Evolutionary conservation across 805 yeast species (phyloP).

Genomic region (Candida orba): DNA sequence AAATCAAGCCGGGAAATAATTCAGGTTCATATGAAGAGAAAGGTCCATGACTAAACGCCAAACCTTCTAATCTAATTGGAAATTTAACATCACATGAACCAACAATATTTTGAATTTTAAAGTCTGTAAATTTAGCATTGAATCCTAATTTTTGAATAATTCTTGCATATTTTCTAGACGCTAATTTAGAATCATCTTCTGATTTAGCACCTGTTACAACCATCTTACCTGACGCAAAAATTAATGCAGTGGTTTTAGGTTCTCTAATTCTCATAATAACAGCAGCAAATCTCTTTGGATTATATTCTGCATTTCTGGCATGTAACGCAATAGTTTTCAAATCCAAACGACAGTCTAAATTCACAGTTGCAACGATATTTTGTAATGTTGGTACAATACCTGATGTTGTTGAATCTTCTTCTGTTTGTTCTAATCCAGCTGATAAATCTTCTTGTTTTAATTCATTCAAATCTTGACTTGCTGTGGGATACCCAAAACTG

Average conservation of each 20-base stretch:
- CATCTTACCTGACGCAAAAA: conserved; percentile 98
- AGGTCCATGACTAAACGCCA: conserved; percentile 97
- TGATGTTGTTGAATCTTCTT: conserved; percentile 70
- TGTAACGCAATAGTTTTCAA: conserved; percentile 95
- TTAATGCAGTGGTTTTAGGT: conserved; percentile 96
- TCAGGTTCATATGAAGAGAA: conserved; percentile 98
- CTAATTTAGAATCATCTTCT: conserved; percentile 97
- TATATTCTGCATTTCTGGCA: conserved; percentile 98
- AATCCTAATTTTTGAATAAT: conserved; percentile 96
- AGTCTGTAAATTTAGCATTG: conserved; percentile 95
- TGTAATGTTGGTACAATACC: conserved; percentile 93
- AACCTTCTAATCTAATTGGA: conserved; percentile 94
- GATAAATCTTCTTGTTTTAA: conserved; percentile 10
- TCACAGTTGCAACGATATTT: conserved; percentile 96
- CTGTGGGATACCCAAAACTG: conserved; percentile 24
- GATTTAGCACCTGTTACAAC: conserved; percentile 99
- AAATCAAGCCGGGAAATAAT: conserved; percentile 94
- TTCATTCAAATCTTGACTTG: conserved; percentile 21
- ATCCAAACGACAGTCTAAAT: conserved; percentile 91
- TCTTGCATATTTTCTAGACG: conserved; percentile 95
- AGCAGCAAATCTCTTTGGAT: conserved; percentile 98
- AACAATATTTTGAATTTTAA: conserved; percentile 95
- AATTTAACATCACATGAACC: conserved; percentile 98
- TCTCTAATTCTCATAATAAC: conserved; percentile 99
- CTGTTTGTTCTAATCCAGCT: conserved; percentile 8